phyloP scores from a whole-genome alignment of 2,329 filamentous ascomycete species.

The Thielaviopsis musarum region DNA sequence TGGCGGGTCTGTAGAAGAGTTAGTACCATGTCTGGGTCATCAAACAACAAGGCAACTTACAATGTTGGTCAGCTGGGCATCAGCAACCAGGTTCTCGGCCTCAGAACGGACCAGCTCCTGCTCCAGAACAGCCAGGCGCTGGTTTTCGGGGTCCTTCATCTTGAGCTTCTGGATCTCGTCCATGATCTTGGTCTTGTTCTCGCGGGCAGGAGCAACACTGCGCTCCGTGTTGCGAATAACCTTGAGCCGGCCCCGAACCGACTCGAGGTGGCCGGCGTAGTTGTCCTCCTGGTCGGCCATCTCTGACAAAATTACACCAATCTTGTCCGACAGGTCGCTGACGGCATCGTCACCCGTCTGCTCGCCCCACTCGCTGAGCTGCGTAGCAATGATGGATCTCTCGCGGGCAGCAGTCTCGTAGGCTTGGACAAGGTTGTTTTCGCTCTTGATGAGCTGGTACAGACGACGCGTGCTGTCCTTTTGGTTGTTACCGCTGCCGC shows the following conservation, averaged over 20 bases:
- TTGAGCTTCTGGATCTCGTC: constrained; percentile 89
- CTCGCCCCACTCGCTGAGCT: constrained; percentile 95
- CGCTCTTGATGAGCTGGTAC: constrained; percentile 83
- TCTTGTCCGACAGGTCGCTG: constrained; percentile 85
- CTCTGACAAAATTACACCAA: constrained; percentile 81
- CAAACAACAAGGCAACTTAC: constrained; percentile 32
- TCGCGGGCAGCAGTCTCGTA: constrained; percentile 77
- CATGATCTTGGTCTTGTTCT: constrained; percentile 70
- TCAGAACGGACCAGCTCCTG: constrained; percentile 94
- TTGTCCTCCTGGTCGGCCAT: constrained; percentile 85
- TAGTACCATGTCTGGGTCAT: not conserved
- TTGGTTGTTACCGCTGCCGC: constrained; percentile 38
- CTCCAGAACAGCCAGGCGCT: constrained; percentile 69
- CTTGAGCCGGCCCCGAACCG: constrained; percentile 69
- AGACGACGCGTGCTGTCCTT: constrained; percentile 80
- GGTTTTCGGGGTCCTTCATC: constrained; percentile 75
- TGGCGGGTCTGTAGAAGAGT: constrained; percentile 55
- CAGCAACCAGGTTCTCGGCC: constrained; percentile 87
- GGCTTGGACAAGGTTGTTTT: constrained; percentile 73
- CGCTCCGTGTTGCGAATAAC: constrained; percentile 88
- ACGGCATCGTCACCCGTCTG: constrained; percentile 73
- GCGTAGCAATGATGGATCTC: constrained; percentile 66
- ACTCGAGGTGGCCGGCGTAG: constrained; percentile 76
- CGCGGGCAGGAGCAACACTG: constrained; percentile 82
- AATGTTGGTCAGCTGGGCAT: constrained; percentile 90